phyloP scores from a whole-genome alignment of 2,329 filamentous ascomycete species.

The Pseudogymnoascus sp. region DNA sequence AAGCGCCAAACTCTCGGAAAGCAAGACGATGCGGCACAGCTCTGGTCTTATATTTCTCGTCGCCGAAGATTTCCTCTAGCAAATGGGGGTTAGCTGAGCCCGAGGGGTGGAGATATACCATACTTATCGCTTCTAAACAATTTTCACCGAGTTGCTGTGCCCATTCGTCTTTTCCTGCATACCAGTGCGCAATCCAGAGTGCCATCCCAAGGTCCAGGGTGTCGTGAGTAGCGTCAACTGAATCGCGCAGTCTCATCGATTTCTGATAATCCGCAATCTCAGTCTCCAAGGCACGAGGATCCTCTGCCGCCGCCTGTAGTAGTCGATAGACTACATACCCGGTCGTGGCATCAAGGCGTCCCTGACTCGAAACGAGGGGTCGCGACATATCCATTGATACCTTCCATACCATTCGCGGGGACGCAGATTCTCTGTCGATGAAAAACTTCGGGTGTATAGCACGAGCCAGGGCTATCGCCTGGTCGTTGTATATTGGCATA shows the following conservation, averaged over 20 bases:
- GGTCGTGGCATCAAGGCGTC: constrained; percentile 47
- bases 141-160: constrained; percentile 29
- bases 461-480: constrained; percentile 43
- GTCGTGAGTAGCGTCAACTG: constrained; percentile 39
- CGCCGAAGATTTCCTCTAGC: not conserved
- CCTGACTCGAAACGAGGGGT: constrained; percentile 42
- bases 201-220: constrained; percentile 52
- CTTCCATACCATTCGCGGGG: constrained; percentile 45
- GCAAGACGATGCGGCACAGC: constrained; percentile 7
- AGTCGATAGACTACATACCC: constrained; percentile 44
- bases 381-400: constrained; percentile 40
- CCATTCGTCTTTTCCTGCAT: constrained; percentile 39
- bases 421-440: not conserved
- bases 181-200: constrained; percentile 47
- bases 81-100: constrained; percentile 9
- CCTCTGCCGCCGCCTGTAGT: constrained; percentile 35
- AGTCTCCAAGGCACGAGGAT: constrained; percentile 31
- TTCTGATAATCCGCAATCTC: constrained; percentile 46
- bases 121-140: not conserved
- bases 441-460: constrained; percentile 47
- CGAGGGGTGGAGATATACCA: not conserved
- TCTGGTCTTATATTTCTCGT: not conserved
- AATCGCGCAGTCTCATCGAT: constrained; percentile 38
- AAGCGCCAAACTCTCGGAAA: constrained; percentile 7
- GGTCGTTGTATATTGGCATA: constrained; percentile 39